Evolutionary conservation across 306 rosid genomes (phyloP), one percentile per base, ranked within the genome.

Genomic region (Coriaria nepalensis): DNA sequence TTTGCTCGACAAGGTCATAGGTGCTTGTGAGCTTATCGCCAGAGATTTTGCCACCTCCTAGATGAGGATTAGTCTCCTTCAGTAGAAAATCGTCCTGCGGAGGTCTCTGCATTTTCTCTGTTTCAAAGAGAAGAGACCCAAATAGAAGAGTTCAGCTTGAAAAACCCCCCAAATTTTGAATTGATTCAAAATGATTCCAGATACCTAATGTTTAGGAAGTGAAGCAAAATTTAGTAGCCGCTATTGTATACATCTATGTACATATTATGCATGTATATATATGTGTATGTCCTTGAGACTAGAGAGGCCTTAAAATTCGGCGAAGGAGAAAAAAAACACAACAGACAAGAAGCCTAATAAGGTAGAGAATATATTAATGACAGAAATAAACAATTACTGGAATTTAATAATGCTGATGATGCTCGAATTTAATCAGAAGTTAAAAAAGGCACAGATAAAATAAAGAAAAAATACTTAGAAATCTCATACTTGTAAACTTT

Each of bases 1-100:
- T 77, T 57, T 77, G 83, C 79, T 77, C 83, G 43, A 77, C 83
- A 7, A 77, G 79, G 35, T 77, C 83, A 73, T 77, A 77, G 9
- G 83, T 77, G 64, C 77, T 77, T 1, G 83, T 73, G 8, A 66
- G 72, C 51, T 73, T 77, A 15, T 77, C 83, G 5, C 83, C 83
- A 0, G 83, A 20, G 29, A 20, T 20, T 20, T 20, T 20, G 29
- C 29, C n/a, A n/a, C n/a, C 29, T 20, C 29, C 29, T 66, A 77
- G 83, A 59, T 63, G 83, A 71, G 83, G 83, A 0, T 63, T 66
- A 60, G 83, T 77, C 72, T 77, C 83, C 69, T 69, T 77, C 79
- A 77, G 53, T 40, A 77, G 41, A 60, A 63, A 77, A 10, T 77
- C 83, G 20, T 77, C 83, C 0, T 72, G 83, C 0, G 74, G 77